A percentile compares a stretch with the other conserved stretches of the same genome.
These are phyloP conservation scores for Periconia sp. DNA, from an alignment of 2,329 filamentous ascomycete species.

Conservation along the genomic window DNA sequence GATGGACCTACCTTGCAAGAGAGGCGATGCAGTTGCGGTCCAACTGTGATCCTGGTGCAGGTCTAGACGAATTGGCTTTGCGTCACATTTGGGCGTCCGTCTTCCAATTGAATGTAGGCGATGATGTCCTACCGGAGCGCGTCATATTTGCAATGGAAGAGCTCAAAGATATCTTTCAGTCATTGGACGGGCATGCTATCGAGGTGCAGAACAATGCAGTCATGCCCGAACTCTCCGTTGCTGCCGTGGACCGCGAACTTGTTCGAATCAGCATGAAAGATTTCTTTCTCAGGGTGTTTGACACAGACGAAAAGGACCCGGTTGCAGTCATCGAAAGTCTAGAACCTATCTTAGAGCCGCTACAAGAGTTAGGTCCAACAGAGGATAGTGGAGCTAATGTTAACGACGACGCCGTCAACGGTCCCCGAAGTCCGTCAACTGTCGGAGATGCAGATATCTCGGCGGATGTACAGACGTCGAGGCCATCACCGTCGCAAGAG, in stretches of 20 bases:
- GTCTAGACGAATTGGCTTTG: conserved; percentile 54
- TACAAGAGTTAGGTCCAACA: conserved; percentile 6
- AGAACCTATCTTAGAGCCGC: conserved; percentile 85
- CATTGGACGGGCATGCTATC: conserved; percentile 58
- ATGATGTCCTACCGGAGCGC: conserved; percentile 63
- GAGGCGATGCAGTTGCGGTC: conserved; percentile 56
- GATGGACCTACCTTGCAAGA: conserved; percentile 66
- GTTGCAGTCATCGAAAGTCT: conserved; percentile 87
- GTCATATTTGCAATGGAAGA: conserved; percentile 68
- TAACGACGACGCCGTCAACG: conserved; percentile 10
- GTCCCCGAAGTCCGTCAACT: conserved; percentile 20
- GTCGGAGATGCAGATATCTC: conserved; percentile 10
- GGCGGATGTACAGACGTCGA: conserved; percentile 9
- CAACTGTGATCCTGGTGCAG: conserved; percentile 22
- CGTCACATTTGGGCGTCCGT: conserved; percentile 72
- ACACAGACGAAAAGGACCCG: conserved; percentile 79
- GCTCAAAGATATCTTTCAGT: conserved; percentile 61
- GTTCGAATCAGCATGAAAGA: conserved; percentile 94
- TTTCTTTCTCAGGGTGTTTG: conserved; percentile 91
- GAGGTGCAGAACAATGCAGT: conserved; percentile 81
- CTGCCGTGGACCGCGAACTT: conserved; percentile 88
- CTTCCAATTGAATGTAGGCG: conserved; percentile 64
- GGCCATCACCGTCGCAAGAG: conserved; percentile 63
- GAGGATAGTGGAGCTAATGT: conserved; percentile 10
- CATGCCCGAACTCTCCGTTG: conserved; percentile 84